Evolutionary conservation across 495 filamentous ascomycete species (phyloP), one percentile per base, ranked within the genome.

Genomic region (Aspergillus bertholletiae): DNA sequence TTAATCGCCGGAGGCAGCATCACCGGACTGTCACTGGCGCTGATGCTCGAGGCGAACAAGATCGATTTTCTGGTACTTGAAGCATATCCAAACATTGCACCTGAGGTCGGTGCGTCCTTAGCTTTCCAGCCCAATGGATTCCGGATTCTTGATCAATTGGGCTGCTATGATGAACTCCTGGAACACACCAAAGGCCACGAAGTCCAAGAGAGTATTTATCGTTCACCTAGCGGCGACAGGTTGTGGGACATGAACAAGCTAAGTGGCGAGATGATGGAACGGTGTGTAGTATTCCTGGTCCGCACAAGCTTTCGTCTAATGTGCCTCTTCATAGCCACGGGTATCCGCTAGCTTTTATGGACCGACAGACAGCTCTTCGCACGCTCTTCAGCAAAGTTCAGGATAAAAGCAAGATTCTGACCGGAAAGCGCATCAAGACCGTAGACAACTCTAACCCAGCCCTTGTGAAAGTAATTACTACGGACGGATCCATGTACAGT

Each of bases 1-100:
- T 50, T 67, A 26, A 62, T 67, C 35, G 44, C 65, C 13, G 74
- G 75, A 1, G 82, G 80, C 17, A 78, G 80, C 5, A 79, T 78
- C 1, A 75, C 78, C 3, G 82, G 82, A 8, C 46, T 67, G 0
- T 52, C 54, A 5, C 43, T 64, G 13, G 64, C 64, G 12, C 26
- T 53, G n/a, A 39, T 49, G 9, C 54, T 67, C 0, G 40, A 64
- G 12, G 27, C 32, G 5, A 22, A 24, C 5, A 43, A 44, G 5
- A 55, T 66, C 20, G 57, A 64, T 17, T 64, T 54, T 49, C 24
- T 61, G 12, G 20, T 66, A 2, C 54, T 66, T 3, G 63, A 66
- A 26, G 49, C 44, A 8, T 34, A 51, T 17, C 17, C 26, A 6
- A 24, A 44, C 5, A 55, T 61, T 37, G 46, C 47, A 0, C 44